Evolutionary conservation across 495 filamentous ascomycete genomes (phyloP).

Genomic region (Xylaria venustula): DNA sequence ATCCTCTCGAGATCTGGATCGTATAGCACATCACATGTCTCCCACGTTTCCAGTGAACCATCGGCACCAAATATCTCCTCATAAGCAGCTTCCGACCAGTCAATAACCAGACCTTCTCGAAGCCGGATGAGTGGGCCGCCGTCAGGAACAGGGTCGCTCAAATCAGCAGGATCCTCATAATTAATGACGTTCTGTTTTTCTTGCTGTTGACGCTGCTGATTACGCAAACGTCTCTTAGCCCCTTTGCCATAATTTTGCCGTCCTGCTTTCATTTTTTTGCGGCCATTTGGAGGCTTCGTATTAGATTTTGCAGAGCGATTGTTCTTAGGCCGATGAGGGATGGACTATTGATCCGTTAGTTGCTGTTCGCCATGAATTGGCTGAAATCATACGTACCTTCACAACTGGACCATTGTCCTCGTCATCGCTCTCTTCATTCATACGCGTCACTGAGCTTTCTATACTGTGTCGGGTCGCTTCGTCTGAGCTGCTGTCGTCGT

Average conservation of each 20-base stretch:
- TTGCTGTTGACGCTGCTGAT: constrained; percentile 27
- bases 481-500: constrained; percentile 43
- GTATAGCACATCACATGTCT: constrained; percentile 47
- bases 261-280: constrained; percentile 36
- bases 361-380: background rate
- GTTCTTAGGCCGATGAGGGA: constrained; percentile 17
- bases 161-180: constrained; percentile 17
- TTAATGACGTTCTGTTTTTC: constrained; percentile 22
- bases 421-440: constrained; percentile 54
- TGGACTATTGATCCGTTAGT: constrained; percentile 17
- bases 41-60: constrained; percentile 48
- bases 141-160: constrained; percentile 28
- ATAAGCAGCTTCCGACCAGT: constrained; percentile 69
- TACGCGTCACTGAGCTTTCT: constrained; percentile 37
- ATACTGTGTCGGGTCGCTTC: constrained; percentile 19
- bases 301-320: constrained; percentile 22
- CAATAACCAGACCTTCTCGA: constrained; percentile 79
- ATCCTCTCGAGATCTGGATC: constrained; percentile 68
- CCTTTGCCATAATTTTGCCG: constrained; percentile 40
- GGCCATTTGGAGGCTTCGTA: constrained; percentile 23
- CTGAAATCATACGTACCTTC: constrained; percentile 19
- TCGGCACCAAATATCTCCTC: constrained; percentile 68
- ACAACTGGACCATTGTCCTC: constrained; percentile 38
- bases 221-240: constrained; percentile 26
- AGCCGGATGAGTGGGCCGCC: constrained; percentile 67